Base-by-base conservation (phyloP, 163 green algal genomes). In the Chloromonas sp. region DNA sequence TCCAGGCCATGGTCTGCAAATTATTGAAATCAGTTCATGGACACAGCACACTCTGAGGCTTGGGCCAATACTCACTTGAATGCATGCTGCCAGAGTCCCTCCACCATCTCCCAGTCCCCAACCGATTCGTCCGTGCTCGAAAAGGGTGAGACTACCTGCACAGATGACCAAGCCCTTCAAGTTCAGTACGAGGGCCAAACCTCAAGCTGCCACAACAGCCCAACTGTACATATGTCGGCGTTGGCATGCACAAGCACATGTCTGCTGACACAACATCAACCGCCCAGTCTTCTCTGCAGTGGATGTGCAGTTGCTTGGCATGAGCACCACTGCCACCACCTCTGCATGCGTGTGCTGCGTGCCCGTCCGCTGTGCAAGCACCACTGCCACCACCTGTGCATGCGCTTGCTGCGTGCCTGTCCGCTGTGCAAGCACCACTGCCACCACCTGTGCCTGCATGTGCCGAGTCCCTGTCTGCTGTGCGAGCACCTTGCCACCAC, bases 101-200 rank as follows among this genome's bases (percentile, higher is more conserved):
- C 94, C 15, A 96, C 74, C 14, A 93, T 85, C 3, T 98, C 96
- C 95, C 94, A 98, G 82, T 99, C 94, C 0, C 86, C 14, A 3
- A 94, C 71, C 3, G 57, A 58, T 59, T 84, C 81, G 2, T 70
- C 81, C 79, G 81, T 61, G 81, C 0, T 84, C n/a, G 81, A 79
- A 70, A 90, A 92, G 0, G 92, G 87, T 0, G 89, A 92, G 13
- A 92, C 90, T 15, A 98, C 89, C 92, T 96, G 81, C 36, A 36
- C 36, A 36, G 36, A 36, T 36, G 36, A 36, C 36, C 36, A 36
- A 36, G 36, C 36, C 36, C 36, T 36, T 36, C 36, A 36, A 36
- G 36, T 36, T 36, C 36, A 36, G 36, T 36, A 36, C 36, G 36
- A 36, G 36, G 36, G 36, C 36, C 36, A 36, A 36, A 36, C 36